Percentiles rank a stretch among this genome's conserved stretches.
Evolutionary conservation across 148 eudicot species (phyloP).

Genomic region (Dianthus caryophyllus): DNA sequence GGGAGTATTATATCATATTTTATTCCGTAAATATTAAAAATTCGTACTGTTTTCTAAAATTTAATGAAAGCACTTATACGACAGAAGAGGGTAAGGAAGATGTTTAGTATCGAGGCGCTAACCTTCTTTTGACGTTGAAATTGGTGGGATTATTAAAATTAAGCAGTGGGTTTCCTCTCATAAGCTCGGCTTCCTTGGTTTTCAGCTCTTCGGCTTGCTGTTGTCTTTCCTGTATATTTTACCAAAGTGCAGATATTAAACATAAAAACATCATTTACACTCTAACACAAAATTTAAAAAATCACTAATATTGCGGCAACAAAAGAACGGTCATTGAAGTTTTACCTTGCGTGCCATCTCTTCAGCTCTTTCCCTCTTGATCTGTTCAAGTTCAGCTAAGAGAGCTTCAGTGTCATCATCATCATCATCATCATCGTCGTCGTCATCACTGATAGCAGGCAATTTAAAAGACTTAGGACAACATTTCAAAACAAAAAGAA

Average conservation of each 20-base stretch:
- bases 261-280: background rate
- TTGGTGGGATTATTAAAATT: constrained; percentile 67
- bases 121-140: constrained; percentile 95
- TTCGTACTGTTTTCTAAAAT: too few relatives aligned
- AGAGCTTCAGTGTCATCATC: constrained; percentile 97
- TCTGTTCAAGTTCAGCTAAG: constrained; percentile 80
- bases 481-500: background rate
- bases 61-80: too few relatives aligned
- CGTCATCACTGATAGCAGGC: constrained; percentile 48
- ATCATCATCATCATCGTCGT: constrained; percentile 81
- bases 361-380: constrained; percentile 91
- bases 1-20: too few relatives aligned
- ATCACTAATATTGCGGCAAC: too few relatives aligned
- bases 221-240: constrained; percentile 50
- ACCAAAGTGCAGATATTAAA: background rate
- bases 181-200: constrained; percentile 81
- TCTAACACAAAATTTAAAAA: background rate
- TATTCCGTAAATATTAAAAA: too few relatives aligned
- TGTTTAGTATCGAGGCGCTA: constrained; percentile 6
- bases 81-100: too few relatives aligned
- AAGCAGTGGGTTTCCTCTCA: constrained; percentile 86
- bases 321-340: background rate
- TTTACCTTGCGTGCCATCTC: constrained; percentile 71
- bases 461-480: background rate
- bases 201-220: constrained; percentile 80